These are phyloP conservation scores for Cladosporium velox DNA, from an alignment of 2,329 filamentous ascomycete genomes.

Conservation along the genomic window DNA sequence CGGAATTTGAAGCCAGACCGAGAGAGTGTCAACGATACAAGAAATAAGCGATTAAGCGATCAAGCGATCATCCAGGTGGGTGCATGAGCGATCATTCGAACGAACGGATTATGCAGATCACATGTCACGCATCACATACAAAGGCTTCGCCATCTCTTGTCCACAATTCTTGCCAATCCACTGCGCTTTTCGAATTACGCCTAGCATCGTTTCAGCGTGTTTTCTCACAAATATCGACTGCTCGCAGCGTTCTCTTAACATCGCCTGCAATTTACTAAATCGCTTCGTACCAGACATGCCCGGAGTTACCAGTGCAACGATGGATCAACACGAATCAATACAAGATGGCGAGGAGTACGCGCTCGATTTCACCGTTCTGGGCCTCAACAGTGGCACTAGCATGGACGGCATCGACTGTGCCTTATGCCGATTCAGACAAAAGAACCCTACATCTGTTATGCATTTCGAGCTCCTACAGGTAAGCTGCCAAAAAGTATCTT, in stretches of 20 bases:
- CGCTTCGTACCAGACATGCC: background rate
- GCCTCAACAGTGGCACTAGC: constrained; percentile 56
- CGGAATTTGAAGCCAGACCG: no score
- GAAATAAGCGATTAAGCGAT: constrained; percentile 1
- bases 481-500: background rate
- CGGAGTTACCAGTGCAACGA: background rate
- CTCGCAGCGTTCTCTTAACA: no score
- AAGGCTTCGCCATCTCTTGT: no score
- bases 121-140: no score
- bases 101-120: no score
- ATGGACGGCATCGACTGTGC: constrained; percentile 63
- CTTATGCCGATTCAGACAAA: constrained; percentile 58
- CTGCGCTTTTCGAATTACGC: no score
- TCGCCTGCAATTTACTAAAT: no score
- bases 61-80: background rate
- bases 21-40: background rate
- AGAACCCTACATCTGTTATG: constrained; percentile 54
- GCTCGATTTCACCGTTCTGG: constrained; percentile 57
- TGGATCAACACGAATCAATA: background rate
- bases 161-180: no score
- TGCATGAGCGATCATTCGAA: no score
- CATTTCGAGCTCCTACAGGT: constrained; percentile 54
- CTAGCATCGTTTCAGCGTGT: no score
- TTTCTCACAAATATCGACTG: no score
- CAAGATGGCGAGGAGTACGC: constrained; percentile 23